Base-by-base conservation (phyloP, 139 green algal species). In the Chlorella vulgaris region DNA sequence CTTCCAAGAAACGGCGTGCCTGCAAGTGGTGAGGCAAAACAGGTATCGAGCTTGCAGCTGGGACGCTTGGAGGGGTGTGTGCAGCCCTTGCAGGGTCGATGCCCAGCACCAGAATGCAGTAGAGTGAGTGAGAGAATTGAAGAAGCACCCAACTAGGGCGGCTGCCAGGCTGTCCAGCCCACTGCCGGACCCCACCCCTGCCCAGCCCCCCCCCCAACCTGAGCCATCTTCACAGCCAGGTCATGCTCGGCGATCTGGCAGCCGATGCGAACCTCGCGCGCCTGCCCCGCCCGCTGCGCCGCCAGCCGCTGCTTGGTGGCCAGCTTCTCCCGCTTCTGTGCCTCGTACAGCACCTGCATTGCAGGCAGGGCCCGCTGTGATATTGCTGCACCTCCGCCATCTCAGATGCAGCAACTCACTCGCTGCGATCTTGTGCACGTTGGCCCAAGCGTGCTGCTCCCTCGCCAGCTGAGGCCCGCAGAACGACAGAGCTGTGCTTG, bases 231-330 rank as follows among this genome's bases (percentile, higher is more conserved):
- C 22, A 86, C 75, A 5, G 39, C 42, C 39, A 86, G n/a, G 35
- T 86, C 82, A 63, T 86, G 75, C 47, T 62, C 33, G n/a, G 75
- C 82, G 50, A 78, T 84, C 55, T 58, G 29, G 74, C 82, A 84
- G 33, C 42, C 50, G 22, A 86, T 70, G 33, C 82, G 74, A 29
- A 86, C 74, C 65, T 86, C 82, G 63, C 80, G 79, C 29, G 82
- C 58, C 19, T 75, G 38, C 33, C 40, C 62, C 39, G 66, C 39
- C 39, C 70, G 69, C 70, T 69, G 70, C 58, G 50, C 33, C 31
- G 74, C 81, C 60, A 75, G 70, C 53, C 21, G 29, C 43, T 67
- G 40, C 69, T 77, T 82, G 2, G 36, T 6, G 19, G 69, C 67
- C 24, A 60, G 31, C 42, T 86, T 86, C 26, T 82, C 53, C 3